These are phyloP conservation scores for Pseudonitzschia multiseries DNA, from an alignment of 108 stramenopile species.

Conservation along the genomic window DNA sequence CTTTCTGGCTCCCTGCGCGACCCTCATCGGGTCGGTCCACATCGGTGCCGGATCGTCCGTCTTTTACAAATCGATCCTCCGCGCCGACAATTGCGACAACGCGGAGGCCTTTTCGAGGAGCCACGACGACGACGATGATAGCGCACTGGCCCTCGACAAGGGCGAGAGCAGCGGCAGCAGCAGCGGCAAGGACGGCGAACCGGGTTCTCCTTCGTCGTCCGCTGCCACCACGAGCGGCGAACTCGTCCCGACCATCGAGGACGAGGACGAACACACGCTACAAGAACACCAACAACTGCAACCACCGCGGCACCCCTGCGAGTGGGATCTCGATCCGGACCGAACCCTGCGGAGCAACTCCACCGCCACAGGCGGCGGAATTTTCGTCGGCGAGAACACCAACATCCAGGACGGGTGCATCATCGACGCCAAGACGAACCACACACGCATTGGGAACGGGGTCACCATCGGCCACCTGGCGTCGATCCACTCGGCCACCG, in stretches of 20 bases:
- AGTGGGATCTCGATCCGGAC: slow-evolving; percentile 38
- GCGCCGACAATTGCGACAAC: slow-evolving; percentile 75
- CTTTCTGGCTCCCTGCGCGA: slow-evolving; percentile 83
- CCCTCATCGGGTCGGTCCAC: slow-evolving; percentile 80
- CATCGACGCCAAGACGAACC: slow-evolving; percentile 60
- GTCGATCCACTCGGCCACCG: slow-evolving; percentile 76
- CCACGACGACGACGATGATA: slow-evolving; percentile 9
- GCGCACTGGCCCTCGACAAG: too few relatives aligned
- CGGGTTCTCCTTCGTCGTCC: too few relatives aligned
- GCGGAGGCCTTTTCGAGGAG: slow-evolving; percentile 38
- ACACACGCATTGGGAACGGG: slow-evolving; percentile 73
- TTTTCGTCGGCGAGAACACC: slow-evolving; percentile 76
- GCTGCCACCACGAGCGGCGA: too few relatives aligned
- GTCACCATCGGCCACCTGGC: slow-evolving; percentile 87
- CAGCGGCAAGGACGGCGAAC: too few relatives aligned
- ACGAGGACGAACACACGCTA: neutral
- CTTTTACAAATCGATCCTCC: slow-evolving; percentile 79
- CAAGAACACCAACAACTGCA: neutral
- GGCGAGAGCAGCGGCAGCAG: neutral
- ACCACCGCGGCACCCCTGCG: slow-evolving; percentile 8
- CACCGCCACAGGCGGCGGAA: slow-evolving; percentile 61
- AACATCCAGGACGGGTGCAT: slow-evolving; percentile 88
- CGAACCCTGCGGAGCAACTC: slow-evolving; percentile 7
- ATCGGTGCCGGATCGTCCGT: slow-evolving; percentile 67
- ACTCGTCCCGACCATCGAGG: too few relatives aligned